Evolutionary conservation across 192 early-diverging fungal genomes (phyloP).

Genomic region (Phycomyces nitens): DNA sequence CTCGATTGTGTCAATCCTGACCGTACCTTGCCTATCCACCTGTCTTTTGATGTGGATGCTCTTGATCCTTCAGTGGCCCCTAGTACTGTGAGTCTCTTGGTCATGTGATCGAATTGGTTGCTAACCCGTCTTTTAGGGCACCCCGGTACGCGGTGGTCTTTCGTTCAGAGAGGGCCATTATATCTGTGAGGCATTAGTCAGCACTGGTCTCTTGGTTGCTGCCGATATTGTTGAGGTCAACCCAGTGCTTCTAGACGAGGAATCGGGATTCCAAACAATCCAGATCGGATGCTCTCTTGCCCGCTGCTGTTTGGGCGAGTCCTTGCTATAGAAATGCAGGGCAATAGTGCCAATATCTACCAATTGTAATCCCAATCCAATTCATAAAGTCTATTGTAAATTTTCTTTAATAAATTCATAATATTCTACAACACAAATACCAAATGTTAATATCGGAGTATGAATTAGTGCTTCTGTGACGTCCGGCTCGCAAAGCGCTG

Average conservation of each 20-base stretch:
- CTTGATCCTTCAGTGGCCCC: slow-evolving; percentile 93
- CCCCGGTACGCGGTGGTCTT: slow-evolving; percentile 91
- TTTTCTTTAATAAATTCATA: too few relatives aligned
- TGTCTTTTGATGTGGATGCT: slow-evolving; percentile 94
- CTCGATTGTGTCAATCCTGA: slow-evolving; percentile 81
- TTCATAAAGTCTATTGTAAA: too few relatives aligned
- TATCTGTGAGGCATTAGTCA: slow-evolving; percentile 86
- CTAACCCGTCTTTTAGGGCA: too few relatives aligned
- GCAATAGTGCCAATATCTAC: too few relatives aligned
- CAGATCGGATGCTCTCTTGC: slow-evolving; percentile 88
- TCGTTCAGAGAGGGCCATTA: slow-evolving; percentile 97
- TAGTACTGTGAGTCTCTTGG: slow-evolving; percentile 48
- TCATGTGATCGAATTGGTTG: too few relatives aligned
- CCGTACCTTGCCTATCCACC: slow-evolving; percentile 73
- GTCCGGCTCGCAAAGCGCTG: too few relatives aligned
- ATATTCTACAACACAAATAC: too few relatives aligned
- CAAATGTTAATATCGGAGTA: too few relatives aligned
- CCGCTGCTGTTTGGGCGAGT: slow-evolving; percentile 81
- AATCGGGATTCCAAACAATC: slow-evolving; percentile 76
- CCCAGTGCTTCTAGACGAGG: slow-evolving; percentile 77
- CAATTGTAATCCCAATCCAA: too few relatives aligned
- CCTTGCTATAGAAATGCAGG: slow-evolving; percentile 51
- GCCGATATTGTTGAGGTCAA: slow-evolving; percentile 96
- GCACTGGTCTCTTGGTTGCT: slow-evolving; percentile 85
- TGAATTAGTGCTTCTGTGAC: too few relatives aligned